phyloP scores from a whole-genome alignment of 768 basidiomycete species.

The Leccinum imitatum region DNA sequence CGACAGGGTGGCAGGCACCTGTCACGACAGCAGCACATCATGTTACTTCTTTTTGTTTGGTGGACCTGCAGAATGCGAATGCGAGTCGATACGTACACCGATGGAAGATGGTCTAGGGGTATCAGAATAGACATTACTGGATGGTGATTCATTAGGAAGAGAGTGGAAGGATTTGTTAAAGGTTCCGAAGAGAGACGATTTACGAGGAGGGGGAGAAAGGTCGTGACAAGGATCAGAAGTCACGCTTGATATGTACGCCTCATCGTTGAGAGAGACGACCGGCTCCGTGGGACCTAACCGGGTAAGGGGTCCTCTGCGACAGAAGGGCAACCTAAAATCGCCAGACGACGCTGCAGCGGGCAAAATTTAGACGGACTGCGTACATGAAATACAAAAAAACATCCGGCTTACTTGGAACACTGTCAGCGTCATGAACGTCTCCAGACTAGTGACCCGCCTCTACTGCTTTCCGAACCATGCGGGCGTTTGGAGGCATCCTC shows the following conservation, averaged over 20 bases:
- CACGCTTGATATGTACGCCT: conserved; percentile 36
- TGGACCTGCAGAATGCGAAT: conserved; percentile 17
- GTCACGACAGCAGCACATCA: no score
- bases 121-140: conserved; percentile 18
- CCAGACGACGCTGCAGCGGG: conserved; percentile 37
- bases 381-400: no score
- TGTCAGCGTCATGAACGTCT: no score
- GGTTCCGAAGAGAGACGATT: conserved; percentile 62
- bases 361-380: conserved; percentile 21
- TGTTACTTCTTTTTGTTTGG: conserved; percentile 26
- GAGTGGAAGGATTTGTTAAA: conserved; percentile 60
- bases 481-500: no score
- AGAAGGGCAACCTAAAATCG: conserved; percentile 46
- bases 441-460: no score
- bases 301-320: conserved; percentile 32
- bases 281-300: conserved; percentile 10
- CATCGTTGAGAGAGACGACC: conserved; percentile 23
- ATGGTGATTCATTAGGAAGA: conserved; percentile 47
- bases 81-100: conserved; percentile 10
- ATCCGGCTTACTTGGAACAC: no score
- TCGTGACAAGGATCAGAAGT: conserved; percentile 47
- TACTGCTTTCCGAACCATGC: no score
- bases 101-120: conserved; percentile 20
- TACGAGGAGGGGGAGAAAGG: conserved; percentile 57
- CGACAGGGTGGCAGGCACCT: no score